Conservation (phyloP, 2,329 filamentous ascomycete genomes). For the Botrytis fabae region DNA sequence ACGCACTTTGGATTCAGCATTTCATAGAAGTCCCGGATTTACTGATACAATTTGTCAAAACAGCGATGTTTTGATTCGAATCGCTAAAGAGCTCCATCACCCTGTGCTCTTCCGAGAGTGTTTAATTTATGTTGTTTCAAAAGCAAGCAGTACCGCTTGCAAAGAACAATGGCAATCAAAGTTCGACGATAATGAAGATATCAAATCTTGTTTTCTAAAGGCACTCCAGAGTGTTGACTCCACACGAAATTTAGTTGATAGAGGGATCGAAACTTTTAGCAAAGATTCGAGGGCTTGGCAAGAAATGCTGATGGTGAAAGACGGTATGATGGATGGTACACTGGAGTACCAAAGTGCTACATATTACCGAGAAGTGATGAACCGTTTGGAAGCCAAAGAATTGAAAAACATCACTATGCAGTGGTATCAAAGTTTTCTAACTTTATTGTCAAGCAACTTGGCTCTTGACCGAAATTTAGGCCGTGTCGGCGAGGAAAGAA, state of each 20-base stretch:
- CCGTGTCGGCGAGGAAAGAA: not conserved
- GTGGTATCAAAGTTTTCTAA: not conserved
- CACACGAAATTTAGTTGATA: not conserved
- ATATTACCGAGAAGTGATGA: not conserved
- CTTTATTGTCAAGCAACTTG: not conserved
- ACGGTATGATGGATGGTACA: not conserved
- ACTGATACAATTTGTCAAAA: not conserved
- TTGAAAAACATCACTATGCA: not conserved
- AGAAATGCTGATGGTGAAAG: not conserved
- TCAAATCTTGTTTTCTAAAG: not conserved
- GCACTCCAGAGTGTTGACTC: not conserved
- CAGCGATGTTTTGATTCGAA: not conserved
- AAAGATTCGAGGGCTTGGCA: not conserved
- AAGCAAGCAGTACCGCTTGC: not conserved
- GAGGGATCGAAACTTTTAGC: not conserved
- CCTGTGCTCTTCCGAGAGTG: conserved; percentile 21
- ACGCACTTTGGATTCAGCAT: not conserved
- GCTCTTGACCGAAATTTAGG: not conserved
- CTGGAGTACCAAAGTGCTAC: not conserved
- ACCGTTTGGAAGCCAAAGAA: not conserved
- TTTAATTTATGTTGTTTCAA: conserved; percentile 2
- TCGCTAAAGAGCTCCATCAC: conserved; percentile 12
- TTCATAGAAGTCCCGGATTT: not conserved
- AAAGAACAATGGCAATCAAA: not conserved
- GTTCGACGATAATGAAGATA: not conserved